Evolutionary conservation across 768 basidiomycete genomes (phyloP), one percentile per base, ranked within the genome.

Genomic region (Tulasnella sp.): DNA sequence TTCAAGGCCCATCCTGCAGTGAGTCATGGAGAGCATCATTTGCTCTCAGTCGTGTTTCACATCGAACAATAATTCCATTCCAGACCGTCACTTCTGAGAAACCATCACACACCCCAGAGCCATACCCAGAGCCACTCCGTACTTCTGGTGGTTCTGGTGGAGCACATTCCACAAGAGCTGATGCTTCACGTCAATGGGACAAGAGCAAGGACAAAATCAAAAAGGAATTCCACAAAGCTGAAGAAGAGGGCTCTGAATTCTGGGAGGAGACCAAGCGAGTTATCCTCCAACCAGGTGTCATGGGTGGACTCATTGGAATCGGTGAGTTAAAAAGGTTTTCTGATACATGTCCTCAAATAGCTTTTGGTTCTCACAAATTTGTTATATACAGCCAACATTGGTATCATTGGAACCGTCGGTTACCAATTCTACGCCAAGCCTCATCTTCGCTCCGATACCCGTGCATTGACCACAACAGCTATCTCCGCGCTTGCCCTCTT

Each of bases 231-330:
- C 63, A 71, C 44, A 69, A 74, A 51, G 68, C 64, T 4, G 70
- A 73, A 53, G 70, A 71, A 27, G 77, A 80, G 60, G 71, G 73
- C 25, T 61, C 66, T 45, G 70, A 78, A 50, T 58, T 77, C 9
- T 80, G 74, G 73, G 65, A 70, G 7, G 56, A 69, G 22, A 63
- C 72, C 3, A 78, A 76, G 56, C 64, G 72, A 25, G 70, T 73
- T 57, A 58, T 85, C 22, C 65, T 85, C 53, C 71, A 75, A 25
- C 83, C 83, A 12, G 76, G 76, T 22, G 75, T 82, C 45, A 78
- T 79, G 8, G 81, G 85, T 24, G 83, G 85, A 37, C 66, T 85
- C 25, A 58, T 86, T 54, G 83, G 83, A 37, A 61, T 86, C 39
- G 71, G 83, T 83, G 56, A 15, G 74, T 68, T 16, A n/a, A 39